Conservation (phyloP, 306 rosid species). For the Vachellia collinsii region DNA sequence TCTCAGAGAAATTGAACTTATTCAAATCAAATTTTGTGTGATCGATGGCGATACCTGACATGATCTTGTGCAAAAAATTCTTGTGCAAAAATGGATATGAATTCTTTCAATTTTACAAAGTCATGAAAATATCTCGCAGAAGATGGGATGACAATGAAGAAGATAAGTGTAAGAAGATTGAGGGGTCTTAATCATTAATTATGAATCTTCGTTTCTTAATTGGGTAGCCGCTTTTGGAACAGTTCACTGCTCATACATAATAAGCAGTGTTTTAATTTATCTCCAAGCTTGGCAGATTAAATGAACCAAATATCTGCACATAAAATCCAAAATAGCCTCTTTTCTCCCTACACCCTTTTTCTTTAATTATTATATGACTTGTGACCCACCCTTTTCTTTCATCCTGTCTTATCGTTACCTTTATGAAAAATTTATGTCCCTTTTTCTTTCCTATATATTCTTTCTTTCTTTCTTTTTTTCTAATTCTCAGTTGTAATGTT, state of each 20-base stretch:
- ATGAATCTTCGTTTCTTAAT: neutral
- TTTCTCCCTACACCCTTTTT: neutral
- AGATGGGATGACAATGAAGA: neutral
- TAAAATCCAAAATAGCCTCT: neutral
- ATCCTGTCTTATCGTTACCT: conserved; percentile 4
- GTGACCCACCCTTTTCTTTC: conserved; percentile 11
- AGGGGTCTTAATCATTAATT: neutral
- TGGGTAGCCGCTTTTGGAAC: conserved; percentile 29
- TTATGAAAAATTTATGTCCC: neutral
- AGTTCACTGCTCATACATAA: neutral
- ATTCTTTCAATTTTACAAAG: no score
- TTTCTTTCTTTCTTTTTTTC: neutral
- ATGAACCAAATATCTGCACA: conserved; percentile 23
- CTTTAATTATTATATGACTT: conserved; percentile 16
- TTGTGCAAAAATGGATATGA: no score
- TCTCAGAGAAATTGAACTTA: no score
- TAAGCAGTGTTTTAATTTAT: neutral
- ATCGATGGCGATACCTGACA: no score
- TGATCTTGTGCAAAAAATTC: no score
- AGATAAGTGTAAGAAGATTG: neutral
- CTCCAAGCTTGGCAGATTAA: neutral
- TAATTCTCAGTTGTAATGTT: neutral
- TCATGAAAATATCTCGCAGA: no score
- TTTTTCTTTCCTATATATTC: neutral
- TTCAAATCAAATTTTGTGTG: no score